Evolutionary conservation across 371 early-diverging fungal species (phyloP), one percentile per base, ranked within the genome.

Genomic region (Apophysomyces elegans): DNA sequence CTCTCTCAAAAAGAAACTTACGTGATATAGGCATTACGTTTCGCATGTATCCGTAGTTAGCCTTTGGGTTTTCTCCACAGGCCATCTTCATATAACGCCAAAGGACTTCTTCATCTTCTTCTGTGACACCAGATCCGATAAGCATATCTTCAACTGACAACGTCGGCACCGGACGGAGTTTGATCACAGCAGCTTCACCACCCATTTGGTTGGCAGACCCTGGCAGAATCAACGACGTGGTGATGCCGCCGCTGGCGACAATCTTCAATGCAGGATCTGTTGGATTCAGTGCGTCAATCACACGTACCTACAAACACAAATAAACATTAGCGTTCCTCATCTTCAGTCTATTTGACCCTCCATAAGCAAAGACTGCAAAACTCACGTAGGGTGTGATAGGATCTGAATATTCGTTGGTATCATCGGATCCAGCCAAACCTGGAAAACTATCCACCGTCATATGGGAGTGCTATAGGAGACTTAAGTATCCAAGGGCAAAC

Each of bases 81-180:
- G 95, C 93, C 90, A 92, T 91, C 75, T 94, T 94, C 90, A 93
- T 90, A 72, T 87, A 94, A 7, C 93, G 77, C 90, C 91, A 90
- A 35, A 71, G 61, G 6, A 76, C 70, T 37, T 86, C 87, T 39
- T 83, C 68, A 50, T 78, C 79, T 56, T 71, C 70, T 56, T 79
- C 74, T 41, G 75, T 61, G 18, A 86, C 75, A 59, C 85, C 87
- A 7, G 87, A 78, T 58, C 81, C 77, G 39, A 93, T 72, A 16
- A 85, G 70, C 90, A 92, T 89, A 58, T 90, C 90, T 43, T 89
- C 87, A 7, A 79, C 85, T 18, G 84, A 82, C 44, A 89, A 71
- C 4, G 84, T 88, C 32, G 77, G 65, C 2, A 85, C 78, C 26
- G 83, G 81, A 32, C 90, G 86, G 50, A 87, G 65, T 70, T 92